Evolutionary conservation across 768 basidiomycete species (phyloP).

Genomic region (Trichaptum fuscoviolaceum): DNA sequence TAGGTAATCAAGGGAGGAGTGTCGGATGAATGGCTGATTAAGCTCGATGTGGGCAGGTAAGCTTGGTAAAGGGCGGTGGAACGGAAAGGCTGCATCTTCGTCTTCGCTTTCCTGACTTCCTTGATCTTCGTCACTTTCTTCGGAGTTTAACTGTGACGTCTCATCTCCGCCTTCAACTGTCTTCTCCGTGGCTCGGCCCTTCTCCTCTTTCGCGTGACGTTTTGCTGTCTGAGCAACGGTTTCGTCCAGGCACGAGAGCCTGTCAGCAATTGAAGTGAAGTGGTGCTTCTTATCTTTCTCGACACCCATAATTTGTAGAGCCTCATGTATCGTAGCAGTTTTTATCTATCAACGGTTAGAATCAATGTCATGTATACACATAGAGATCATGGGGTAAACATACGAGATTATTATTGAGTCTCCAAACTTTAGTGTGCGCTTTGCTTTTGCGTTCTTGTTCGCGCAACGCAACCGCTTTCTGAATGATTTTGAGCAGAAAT

Average conservation of each 20-base stretch:
- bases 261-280: conserved; percentile 31
- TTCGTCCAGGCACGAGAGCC: conserved; percentile 8
- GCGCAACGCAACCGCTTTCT: conserved; percentile 45
- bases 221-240: not conserved
- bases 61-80: not conserved
- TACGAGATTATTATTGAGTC: conserved; percentile 38
- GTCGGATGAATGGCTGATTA: not conserved
- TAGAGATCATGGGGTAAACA: not conserved
- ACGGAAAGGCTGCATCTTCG: not conserved
- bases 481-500: conserved; percentile 48
- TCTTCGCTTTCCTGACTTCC: conserved; percentile 8
- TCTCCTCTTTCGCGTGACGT: conserved; percentile 8
- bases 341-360: conserved; percentile 32
- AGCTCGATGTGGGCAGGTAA: not conserved
- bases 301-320: conserved; percentile 42
- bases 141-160: conserved; percentile 4
- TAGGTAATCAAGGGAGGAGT: not conserved
- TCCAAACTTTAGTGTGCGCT: conserved; percentile 56
- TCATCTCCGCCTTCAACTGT: conserved; percentile 9
- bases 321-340: conserved; percentile 39
- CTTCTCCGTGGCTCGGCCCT: conserved; percentile 13
- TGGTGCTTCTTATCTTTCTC: conserved; percentile 33
- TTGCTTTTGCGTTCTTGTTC: conserved; percentile 59
- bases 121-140: conserved; percentile 10
- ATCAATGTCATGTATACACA: conserved; percentile 6